Base-by-base conservation (phyloP, 2,329 filamentous ascomycete species). In the Penicillium sp. region DNA sequence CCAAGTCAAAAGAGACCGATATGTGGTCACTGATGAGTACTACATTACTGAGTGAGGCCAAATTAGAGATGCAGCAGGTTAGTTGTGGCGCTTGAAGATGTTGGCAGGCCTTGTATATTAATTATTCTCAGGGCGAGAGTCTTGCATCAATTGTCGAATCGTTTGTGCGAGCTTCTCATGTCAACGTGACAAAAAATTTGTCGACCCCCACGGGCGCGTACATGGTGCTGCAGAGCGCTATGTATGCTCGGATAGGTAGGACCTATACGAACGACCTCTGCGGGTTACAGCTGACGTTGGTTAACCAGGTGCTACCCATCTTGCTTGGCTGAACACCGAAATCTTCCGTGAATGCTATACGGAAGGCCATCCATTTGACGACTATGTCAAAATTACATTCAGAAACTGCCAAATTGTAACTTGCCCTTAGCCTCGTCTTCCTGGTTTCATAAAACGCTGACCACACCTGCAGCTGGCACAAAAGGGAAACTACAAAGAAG, bases 11-110 rank as follows among this genome's bases (percentile, higher is more conserved):
- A 68, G 93, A 97, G 69, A 85, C 86, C 1, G 90, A 90, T 54
- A 93, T 95, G 85, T 95, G 90, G 85, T 87, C 87, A 52, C 78
- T 97, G 3, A 86, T 93, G 77, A 91, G 90, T 69, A 92, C 91
- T 2, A 90, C 91, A 1, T 78, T 96, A 14, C 80, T 96, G 52
- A 92, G 89, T 65, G 93, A 98, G 74, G 91, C 92, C 3, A 96
- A 93, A 71, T 78, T 96, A 43, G 85, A 85, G 21, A 81, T 97
- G 55, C 82, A 86, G 53, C 88, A 87, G 67, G 91, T 91, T 76
- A 82, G 88, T 68, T 13, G 26, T 31, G 5, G 6, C n/a, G 16
- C 9, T 13, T 7, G 19, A 42, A 14, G 11, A 6, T 10, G 22
- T 22, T 42, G 39, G 5, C 21, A 52, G n/a, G 35, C 35, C 44